Conservation (phyloP, 31 red algal species). For the Asparagopsis taxiformis region DNA sequence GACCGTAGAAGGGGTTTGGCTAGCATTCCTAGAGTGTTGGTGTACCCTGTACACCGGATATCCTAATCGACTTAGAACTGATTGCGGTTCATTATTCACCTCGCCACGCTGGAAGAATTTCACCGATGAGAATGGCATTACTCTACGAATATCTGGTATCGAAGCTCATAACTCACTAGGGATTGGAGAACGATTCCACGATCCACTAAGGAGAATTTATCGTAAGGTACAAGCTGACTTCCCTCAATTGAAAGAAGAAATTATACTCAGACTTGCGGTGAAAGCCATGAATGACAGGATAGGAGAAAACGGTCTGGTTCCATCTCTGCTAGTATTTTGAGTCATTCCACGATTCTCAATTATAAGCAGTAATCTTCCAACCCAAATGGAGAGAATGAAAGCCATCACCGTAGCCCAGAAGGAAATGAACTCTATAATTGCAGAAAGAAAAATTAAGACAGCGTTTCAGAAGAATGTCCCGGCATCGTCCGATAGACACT, state of each 20-base stretch:
- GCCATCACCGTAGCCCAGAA: neutral
- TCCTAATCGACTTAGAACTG: conserved; percentile 8
- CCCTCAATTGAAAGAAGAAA: neutral
- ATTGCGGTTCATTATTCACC: conserved; percentile 8
- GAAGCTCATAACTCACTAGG: conserved; percentile 29
- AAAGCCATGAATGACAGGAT: conserved; percentile 20
- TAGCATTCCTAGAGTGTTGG: conserved; percentile 7
- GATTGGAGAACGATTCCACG: conserved; percentile 21
- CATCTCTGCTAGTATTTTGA: conserved; percentile 16
- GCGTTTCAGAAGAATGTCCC: conserved; percentile 7
- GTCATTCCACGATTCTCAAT: conserved; percentile 15
- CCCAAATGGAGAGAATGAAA: conserved; percentile 10
- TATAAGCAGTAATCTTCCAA: neutral
- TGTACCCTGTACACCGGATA: conserved; percentile 5
- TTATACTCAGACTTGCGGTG: neutral
- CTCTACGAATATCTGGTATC: neutral
- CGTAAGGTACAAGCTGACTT: neutral
- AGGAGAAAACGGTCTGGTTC: conserved; percentile 13
- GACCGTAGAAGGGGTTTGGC: conserved; percentile 7
- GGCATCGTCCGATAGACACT: neutral
- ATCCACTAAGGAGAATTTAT: conserved; percentile 10
- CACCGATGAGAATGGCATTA: neutral
- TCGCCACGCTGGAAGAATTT: neutral
- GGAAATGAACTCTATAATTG: neutral
- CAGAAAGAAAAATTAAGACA: neutral